phyloP scores from a whole-genome alignment of 169 alveolate species.

The Eimeria brunetti region DNA sequence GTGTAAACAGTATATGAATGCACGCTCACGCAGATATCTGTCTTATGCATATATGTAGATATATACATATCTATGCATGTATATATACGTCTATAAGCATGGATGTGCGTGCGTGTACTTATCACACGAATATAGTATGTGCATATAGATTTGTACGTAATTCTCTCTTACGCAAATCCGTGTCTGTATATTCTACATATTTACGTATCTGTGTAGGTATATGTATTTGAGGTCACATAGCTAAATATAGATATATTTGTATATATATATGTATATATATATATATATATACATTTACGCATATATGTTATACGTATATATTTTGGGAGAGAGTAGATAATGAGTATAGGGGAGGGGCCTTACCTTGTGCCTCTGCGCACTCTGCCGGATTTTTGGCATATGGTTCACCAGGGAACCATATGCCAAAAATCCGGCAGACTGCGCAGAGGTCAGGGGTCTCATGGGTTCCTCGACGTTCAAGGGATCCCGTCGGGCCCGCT shows the following conservation, averaged over 20 bases:
- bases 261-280: not conserved
- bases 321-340: not conserved
- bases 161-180: too few relatives aligned
- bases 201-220: too few relatives aligned
- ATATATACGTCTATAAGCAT: not conserved
- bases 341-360: not conserved
- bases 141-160: not conserved
- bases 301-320: not conserved
- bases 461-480: not conserved
- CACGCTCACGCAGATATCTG: not conserved
- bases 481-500: not conserved
- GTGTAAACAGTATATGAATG: not conserved
- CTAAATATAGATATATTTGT: too few relatives aligned
- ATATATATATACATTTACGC: not conserved
- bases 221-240: too few relatives aligned
- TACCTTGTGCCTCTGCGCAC: slow-evolving; percentile 26
- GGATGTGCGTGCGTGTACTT: too few relatives aligned
- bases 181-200: too few relatives aligned
- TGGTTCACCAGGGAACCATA: slow-evolving; percentile 24
- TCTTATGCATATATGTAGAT: too few relatives aligned
- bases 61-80: too few relatives aligned
- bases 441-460: not conserved
- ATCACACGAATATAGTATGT: too few relatives aligned
- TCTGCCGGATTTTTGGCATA: not conserved
- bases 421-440: too few relatives aligned